These are phyloP conservation scores for Boletus rubropictus DNA, from an alignment of 768 basidiomycete genomes.

Conservation along the genomic window DNA sequence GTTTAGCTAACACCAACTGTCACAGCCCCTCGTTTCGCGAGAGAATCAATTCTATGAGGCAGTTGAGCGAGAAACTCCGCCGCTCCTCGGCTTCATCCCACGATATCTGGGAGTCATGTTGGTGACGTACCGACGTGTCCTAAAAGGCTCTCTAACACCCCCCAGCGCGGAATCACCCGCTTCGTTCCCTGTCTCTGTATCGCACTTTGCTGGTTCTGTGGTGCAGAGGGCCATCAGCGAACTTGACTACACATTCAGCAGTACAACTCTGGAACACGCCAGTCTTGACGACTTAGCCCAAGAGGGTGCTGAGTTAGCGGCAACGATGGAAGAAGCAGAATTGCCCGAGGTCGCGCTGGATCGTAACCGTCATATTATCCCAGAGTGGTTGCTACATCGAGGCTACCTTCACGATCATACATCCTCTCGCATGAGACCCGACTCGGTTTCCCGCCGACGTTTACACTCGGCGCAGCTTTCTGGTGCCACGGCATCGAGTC, in stretches of 20 bases:
- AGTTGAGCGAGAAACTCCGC: conserved; percentile 90
- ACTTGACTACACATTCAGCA: conserved; percentile 8
- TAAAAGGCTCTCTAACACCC: conserved; percentile 34
- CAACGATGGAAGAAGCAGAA: conserved; percentile 61
- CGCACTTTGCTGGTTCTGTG: conserved; percentile 24
- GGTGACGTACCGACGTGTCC: conserved; percentile 86
- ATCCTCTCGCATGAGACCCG: conserved; percentile 38
- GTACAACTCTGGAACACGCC: neutral
- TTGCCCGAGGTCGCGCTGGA: conserved; percentile 93
- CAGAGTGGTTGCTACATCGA: conserved; percentile 78
- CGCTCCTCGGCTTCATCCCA: conserved; percentile 90
- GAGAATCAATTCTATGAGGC: conserved; percentile 98
- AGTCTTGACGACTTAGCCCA: conserved; percentile 13
- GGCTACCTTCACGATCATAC: conserved; percentile 43
- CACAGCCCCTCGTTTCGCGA: conserved; percentile 87
- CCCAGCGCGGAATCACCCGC: conserved; percentile 14
- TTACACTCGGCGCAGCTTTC: conserved; percentile 40
- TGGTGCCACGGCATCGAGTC: conserved; percentile 61
- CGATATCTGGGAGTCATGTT: conserved; percentile 98
- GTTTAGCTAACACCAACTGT: conserved; percentile 11
- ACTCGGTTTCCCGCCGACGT: conserved; percentile 30
- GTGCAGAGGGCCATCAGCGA: conserved; percentile 28
- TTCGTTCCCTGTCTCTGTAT: conserved; percentile 14
- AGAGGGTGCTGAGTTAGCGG: conserved; percentile 38
- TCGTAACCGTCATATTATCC: conserved; percentile 92